Evolutionary conservation across 306 rosid genomes (phyloP), one percentile per base, ranked within the genome.

Genomic region (Trifolium pratense): DNA sequence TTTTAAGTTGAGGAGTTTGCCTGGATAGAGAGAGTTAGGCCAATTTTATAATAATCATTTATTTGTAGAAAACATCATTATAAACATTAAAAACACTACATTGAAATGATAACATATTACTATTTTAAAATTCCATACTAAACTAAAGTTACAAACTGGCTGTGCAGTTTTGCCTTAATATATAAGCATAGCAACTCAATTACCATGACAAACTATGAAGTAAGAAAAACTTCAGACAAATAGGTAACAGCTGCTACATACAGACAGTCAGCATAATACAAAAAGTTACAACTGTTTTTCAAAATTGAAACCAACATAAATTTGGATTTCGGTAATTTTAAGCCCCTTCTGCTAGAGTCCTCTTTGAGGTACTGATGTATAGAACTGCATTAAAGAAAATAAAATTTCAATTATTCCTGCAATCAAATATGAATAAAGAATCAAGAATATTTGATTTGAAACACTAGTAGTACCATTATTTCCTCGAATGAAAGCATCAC

Each of bases 401-500:
- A 53, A 60, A 40, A 42, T 23, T 31, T 64, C 76, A 32, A 46
- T 80, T 57, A 73, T 66, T 51, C 39, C 37, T 36, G 37, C 39
- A 79, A 66, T 62, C 9, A 34, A 36, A 62, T 34, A 34, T 73
- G 59, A 60, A 74, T 60, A 18, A 15, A 21, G 75, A 66, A 60
- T 46, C 34, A 45, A 65, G 13, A 67, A 56, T 5, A 15, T 14
- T 8, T 18, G 26, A 16, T 57, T 72, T 58, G 31, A 18, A 71
- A 8, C 15, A 37, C 46, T 0, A 61, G 18, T 31, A 59, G 21
- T 59, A 59, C 68, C 68, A 17, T 62, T 62, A 62, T 62, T 94
- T 68, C 95, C 99, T 2, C 99, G 94, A 62, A 94, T 94, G 78
- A 94, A 94, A 2, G 99, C 99, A 37, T 94, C 97, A 0, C 99